These are phyloP conservation scores for Isatis lusitanica DNA, from an alignment of 441 rosid genomes.

Conservation along the genomic window DNA sequence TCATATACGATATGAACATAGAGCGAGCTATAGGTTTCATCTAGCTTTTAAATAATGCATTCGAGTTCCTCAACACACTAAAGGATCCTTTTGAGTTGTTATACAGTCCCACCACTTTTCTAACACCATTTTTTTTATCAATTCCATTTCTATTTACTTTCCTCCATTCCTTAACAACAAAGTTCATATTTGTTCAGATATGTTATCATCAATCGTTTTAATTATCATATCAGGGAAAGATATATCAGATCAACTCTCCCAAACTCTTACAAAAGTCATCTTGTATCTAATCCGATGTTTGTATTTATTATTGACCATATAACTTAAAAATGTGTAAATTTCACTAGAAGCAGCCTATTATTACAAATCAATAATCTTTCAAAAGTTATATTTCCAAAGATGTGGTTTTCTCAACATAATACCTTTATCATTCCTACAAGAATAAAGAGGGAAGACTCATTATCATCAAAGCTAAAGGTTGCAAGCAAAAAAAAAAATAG, in stretches of 20 bases:
- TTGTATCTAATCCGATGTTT: neutral
- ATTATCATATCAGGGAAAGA: neutral
- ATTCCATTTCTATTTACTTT: neutral
- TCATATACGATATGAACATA: conserved; percentile 27
- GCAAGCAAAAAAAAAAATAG: neutral
- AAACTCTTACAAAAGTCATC: neutral
- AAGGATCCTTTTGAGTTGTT: conserved; percentile 39
- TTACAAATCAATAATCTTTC: neutral
- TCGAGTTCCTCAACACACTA: conserved; percentile 23
- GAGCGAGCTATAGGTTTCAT: conserved; percentile 23
- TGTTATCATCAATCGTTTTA: neutral
- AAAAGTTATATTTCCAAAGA: neutral
- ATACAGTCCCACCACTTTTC: conserved; percentile 32
- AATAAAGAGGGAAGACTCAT: neutral
- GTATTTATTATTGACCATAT: neutral
- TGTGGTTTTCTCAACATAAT: neutral
- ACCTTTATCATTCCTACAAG: neutral
- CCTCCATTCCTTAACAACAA: neutral
- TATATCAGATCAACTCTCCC: neutral
- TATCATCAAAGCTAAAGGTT: conserved; percentile 3
- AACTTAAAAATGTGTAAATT: neutral
- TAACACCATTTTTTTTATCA: neutral
- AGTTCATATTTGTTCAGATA: neutral
- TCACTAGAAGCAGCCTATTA: neutral
- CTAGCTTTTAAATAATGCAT: conserved; percentile 28